phyloP scores from a whole-genome alignment of 148 eudicot genomes.

The Pouteria glomerata region DNA sequence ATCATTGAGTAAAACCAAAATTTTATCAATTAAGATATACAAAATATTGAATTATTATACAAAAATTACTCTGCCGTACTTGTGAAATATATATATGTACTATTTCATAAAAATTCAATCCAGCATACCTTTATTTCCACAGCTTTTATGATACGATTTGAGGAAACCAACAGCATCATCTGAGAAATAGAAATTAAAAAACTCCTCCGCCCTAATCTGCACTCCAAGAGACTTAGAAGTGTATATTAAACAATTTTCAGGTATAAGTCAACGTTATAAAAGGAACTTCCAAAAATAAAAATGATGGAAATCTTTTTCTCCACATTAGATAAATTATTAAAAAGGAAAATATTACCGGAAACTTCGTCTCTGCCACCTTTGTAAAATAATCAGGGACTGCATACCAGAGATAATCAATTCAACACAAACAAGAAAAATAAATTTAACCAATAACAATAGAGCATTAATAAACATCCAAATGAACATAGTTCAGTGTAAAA shows the following conservation, averaged over 20 bases:
- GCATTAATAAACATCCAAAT: not conserved
- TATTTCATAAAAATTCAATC: not conserved
- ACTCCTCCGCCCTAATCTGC: constrained; percentile 76
- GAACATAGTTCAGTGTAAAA: not conserved
- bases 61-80: too few species aligned
- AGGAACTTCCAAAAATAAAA: not conserved
- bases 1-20: not conserved
- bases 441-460: not conserved
- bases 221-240: constrained; percentile 17
- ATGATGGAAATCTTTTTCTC: not conserved
- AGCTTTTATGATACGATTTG: constrained; percentile 58
- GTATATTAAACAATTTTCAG: constrained; percentile 6
- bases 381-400: constrained; percentile 66
- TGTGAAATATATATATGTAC: not conserved
- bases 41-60: constrained; percentile 1
- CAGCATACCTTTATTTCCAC: constrained; percentile 80
- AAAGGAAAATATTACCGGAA: constrained; percentile 51
- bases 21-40: not conserved
- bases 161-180: constrained; percentile 58
- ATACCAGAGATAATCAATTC: constrained; percentile 16
- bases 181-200: constrained; percentile 68
- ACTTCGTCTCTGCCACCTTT: constrained; percentile 75
- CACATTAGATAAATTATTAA: not conserved
- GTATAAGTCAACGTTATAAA: not conserved
- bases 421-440: not conserved